Evolutionary conservation across 441 rosid genomes (phyloP), one percentile per base, ranked within the genome.

Genomic region (Erodium moschatum): DNA sequence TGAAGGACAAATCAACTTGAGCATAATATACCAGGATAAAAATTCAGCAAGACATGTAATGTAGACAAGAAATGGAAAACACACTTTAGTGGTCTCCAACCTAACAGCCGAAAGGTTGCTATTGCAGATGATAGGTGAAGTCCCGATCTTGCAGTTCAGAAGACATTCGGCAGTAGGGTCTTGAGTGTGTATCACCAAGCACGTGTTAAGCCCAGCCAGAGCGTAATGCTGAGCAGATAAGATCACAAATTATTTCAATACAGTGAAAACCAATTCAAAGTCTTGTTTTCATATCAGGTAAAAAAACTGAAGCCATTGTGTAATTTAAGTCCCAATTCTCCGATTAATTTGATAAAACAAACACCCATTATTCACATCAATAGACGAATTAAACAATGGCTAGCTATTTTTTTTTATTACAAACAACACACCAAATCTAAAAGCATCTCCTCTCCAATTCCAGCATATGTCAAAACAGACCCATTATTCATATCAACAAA

Each of bases 111-210:
- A 85, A 78, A 92, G 90, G 74, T 86, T 85, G 72, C 74, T 80
- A 33, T 72, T 83, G 85, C 86, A 84, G 27, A 67, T 67, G 19
- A 76, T 72, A 33, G 96, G 89, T 72, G 88, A 78, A 76, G 87
- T 76, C 72, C 89, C 88, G 75, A 86, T 92, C 83, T 89, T 89
- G 80, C 79, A 80, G 73, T 88, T 84, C 16, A 87, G 82, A 69
- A 92, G 88, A 82, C 78, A 81, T 18, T 90, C 94, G 7, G 92
- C 87, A n/a, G 86, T 84, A 42, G 85, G 85, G 54, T 92, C 97
- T 81, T 87, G 96, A 16, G 82, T 82, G 54, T 90, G 92, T 69
- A 87, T 74, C 69, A 90, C 88, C 75, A 90, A 86, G 74, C 94
- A 90, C 58, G 97, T 89, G 52, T 74, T 85, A 7, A 86, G 81